Evolutionary conservation across 108 stramenopile species (phyloP), one percentile per base, ranked within the genome.

Genomic region (Skeletonema costatum): DNA sequence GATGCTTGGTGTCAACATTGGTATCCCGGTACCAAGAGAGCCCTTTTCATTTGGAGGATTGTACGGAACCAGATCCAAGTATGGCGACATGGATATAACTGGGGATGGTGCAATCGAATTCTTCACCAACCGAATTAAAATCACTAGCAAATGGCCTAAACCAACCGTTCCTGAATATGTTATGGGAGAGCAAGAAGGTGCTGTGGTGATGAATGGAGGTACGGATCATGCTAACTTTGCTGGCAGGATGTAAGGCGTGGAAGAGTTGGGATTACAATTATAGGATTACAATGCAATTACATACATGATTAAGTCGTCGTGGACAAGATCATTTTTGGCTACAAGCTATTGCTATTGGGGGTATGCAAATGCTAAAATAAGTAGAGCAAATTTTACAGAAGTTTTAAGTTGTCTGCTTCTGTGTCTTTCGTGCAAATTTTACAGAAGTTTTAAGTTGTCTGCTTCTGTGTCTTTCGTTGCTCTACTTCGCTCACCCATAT

Each of bases 51-150:
- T 98, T 80, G 97, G 96, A 25, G 97, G 97, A 3, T 70, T 96
- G 62, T 97, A 97, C 70, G 97, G 97, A 30, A 99, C 97, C 5
- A 61, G 78, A 42, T 92, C 90, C 86, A 99, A 99, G 75, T 99
- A 92, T 73, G 98, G 98, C 2, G 96, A 96, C 66, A 92, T 94
- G 83, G 98, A 99, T 64, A 98, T 99, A 65, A 99, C 98, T 2
- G 97, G 96, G 9, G 97, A 98, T 65, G 98, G 97, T 0, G 97
- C 91, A 1, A 92, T 99, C 77, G 97, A 98, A 74, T 99, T 99
- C 85, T 98, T 99, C 83, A 93, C 97, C 16, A 95, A 97, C 64
- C 89, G 97, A 32, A 90, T 97, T 81, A 99, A 99, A 83, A 86
- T 99, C 32, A 96, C 96, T 1, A 96, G 90, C 73, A 94, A 93